phyloP scores from a whole-genome alignment of 2,329 filamentous ascomycete genomes.

The Colletotrichum sp. region DNA sequence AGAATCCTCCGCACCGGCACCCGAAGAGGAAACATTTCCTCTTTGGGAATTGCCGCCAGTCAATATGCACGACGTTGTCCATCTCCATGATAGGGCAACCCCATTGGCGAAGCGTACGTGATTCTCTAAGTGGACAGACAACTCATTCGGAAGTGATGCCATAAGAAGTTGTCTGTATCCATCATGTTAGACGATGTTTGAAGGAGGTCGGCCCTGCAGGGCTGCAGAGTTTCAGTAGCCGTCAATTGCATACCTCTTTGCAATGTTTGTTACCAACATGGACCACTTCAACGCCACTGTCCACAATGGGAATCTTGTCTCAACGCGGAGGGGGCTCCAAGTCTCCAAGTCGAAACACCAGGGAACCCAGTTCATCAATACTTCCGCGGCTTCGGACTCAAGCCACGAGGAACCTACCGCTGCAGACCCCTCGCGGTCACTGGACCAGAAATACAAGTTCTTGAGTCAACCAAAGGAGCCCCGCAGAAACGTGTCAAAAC shows the following conservation, averaged over 20 bases:
- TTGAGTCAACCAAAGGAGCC: slow-evolving; percentile 23
- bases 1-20: background rate
- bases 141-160: background rate
- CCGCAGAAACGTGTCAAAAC: background rate
- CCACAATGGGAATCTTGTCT: slow-evolving; percentile 38
- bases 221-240: background rate
- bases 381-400: slow-evolving; percentile 22
- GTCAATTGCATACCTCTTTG: background rate
- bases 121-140: background rate
- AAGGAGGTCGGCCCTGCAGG: background rate
- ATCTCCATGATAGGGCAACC: background rate
- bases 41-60: background rate
- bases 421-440: slow-evolving; percentile 2
- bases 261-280: slow-evolving; percentile 27
- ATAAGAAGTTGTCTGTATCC: background rate
- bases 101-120: background rate
- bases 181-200: background rate
- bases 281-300: slow-evolving; percentile 44
- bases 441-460: slow-evolving; percentile 30
- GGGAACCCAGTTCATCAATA: slow-evolving; percentile 43
- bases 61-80: background rate
- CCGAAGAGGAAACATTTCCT: background rate
- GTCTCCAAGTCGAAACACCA: slow-evolving; percentile 44
- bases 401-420: background rate
- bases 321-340: slow-evolving; percentile 41